Evolutionary conservation across 805 yeast species (phyloP).

Genomic region (Monosporozyma servazzii): DNA sequence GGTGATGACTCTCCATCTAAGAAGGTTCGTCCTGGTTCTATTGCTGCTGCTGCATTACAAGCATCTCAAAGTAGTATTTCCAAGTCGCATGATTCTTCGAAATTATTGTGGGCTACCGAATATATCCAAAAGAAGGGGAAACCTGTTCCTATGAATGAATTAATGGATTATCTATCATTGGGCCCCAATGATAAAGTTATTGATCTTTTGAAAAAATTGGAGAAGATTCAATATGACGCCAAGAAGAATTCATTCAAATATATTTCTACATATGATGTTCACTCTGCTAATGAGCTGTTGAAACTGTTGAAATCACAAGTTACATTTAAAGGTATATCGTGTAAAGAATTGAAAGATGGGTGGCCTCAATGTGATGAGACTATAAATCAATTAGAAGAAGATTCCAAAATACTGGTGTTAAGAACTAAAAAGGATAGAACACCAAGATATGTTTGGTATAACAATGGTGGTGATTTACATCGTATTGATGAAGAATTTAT

Average conservation of each 20-base stretch:
- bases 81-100: constrained; percentile 62
- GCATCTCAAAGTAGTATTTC: constrained; percentile 24
- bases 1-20: constrained; percentile 21
- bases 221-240: constrained; percentile 63
- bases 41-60: constrained; percentile 26
- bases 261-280: constrained; percentile 80
- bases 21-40: constrained; percentile 26
- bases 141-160: constrained; percentile 57
- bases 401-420: constrained; percentile 68
- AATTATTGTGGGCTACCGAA: constrained; percentile 85
- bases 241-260: constrained; percentile 65
- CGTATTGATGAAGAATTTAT: constrained; percentile 73
- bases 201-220: constrained; percentile 64
- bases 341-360: constrained; percentile 66
- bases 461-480: constrained; percentile 60
- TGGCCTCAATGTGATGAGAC: constrained; percentile 87
- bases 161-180: constrained; percentile 55
- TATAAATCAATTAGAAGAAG: constrained; percentile 67
- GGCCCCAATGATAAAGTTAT: constrained; percentile 54
- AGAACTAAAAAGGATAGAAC: constrained; percentile 88
- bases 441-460: constrained; percentile 91
- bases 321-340: constrained; percentile 79
- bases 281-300: constrained; percentile 67
- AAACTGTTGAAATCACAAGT: constrained; percentile 68
- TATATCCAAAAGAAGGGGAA: constrained; percentile 62